These are phyloP conservation scores for Hygrocybe coccinea DNA, from an alignment of 768 basidiomycete species.

Conservation along the genomic window DNA sequence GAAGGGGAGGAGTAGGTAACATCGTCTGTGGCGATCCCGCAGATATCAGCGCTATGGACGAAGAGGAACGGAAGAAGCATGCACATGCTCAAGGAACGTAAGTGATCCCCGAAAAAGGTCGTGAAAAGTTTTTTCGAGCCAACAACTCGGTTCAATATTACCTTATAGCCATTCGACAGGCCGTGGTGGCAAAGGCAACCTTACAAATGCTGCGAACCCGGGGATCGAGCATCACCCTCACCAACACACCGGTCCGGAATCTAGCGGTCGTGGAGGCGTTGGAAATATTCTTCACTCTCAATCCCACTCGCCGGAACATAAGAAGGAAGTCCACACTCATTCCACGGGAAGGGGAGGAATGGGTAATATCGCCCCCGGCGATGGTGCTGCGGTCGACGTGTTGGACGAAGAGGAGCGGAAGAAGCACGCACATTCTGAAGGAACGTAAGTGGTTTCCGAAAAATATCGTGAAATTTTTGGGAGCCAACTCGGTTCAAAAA, in stretches of 20 bases:
- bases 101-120: too few relatives aligned
- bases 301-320: not conserved
- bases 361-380: conserved; percentile 15
- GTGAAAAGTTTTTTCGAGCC: too few relatives aligned
- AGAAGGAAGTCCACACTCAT: not conserved
- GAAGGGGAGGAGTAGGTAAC: conserved; percentile 19
- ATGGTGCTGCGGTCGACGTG: conserved; percentile 2
- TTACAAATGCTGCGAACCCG: not conserved
- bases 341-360: conserved; percentile 19
- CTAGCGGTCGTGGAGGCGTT: conserved; percentile 8
- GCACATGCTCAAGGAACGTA: too few relatives aligned
- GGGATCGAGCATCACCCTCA: conserved; percentile 2
- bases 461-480: too few relatives aligned
- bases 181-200: conserved; percentile 5
- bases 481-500: not conserved
- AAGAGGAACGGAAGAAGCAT: conserved; percentile 11
- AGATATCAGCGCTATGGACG: not conserved
- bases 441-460: too few relatives aligned
- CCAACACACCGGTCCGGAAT: not conserved
- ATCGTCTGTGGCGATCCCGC: conserved; percentile 9
- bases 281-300: conserved; percentile 5
- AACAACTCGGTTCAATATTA: not conserved
- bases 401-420: conserved; percentile 12
- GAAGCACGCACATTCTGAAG: not conserved
- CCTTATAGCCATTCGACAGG: conserved; percentile 4